Conservation (phyloP, 345 rosid genomes). For the Combretum micranthum region DNA sequence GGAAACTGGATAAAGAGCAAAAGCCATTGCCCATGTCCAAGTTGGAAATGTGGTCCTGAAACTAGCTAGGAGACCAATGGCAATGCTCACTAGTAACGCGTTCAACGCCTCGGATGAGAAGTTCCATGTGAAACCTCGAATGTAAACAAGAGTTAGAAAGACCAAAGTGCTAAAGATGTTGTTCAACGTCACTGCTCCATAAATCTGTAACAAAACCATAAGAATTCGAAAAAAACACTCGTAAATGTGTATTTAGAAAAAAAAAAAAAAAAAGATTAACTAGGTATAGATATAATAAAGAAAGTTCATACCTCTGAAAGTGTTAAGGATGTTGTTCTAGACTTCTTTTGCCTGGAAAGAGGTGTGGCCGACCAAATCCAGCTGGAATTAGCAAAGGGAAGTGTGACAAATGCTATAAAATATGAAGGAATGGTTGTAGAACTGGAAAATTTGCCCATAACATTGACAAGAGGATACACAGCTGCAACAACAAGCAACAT, state of each 20-base stretch:
- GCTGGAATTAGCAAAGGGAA: conserved; percentile 33
- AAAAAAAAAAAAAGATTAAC: too few relatives aligned
- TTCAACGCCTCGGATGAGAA: conserved; percentile 6
- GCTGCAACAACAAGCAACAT: conserved; percentile 28
- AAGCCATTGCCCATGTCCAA: conserved; percentile 6
- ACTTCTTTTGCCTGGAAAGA: conserved; percentile 30
- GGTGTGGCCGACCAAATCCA: conserved; percentile 31
- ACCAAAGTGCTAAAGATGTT: conserved; percentile 3
- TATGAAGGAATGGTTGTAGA: conserved; percentile 39
- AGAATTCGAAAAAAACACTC: too few relatives aligned
- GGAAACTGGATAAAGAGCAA: conserved; percentile 8
- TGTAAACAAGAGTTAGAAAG: conserved; percentile 5
- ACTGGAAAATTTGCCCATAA: conserved; percentile 28
- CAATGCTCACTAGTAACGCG: background rate
- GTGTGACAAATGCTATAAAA: conserved; percentile 32
- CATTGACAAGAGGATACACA: conserved; percentile 40
- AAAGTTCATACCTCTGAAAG: conserved; percentile 26
- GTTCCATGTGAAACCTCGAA: conserved; percentile 8
- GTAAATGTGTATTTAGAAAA: too few relatives aligned
- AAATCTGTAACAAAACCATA: conserved; percentile 5
- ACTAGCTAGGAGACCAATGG: conserved; percentile 6
- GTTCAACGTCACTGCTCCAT: conserved; percentile 9
- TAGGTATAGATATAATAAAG: too few relatives aligned
- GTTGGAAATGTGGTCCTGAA: conserved; percentile 3
- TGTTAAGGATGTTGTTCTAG: conserved; percentile 28